phyloP scores from a whole-genome alignment of 352 stramenopile genomes.

The Peronospora belbahrii region DNA sequence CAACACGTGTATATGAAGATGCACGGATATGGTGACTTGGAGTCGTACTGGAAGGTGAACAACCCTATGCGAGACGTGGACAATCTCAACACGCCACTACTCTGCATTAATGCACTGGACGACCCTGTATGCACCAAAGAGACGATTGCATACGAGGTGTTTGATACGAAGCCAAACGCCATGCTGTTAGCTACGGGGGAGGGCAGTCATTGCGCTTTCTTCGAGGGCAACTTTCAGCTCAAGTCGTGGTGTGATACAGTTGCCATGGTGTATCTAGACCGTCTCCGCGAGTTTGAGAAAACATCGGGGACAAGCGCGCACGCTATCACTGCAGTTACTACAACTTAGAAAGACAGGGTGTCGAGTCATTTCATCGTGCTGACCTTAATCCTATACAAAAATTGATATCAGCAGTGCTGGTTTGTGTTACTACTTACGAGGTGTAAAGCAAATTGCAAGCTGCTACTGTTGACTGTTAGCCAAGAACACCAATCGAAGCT shows the following conservation, averaged over 20 bases:
- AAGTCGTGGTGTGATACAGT: conserved; percentile 59
- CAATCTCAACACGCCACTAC: conserved; percentile 45
- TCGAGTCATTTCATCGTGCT: background rate
- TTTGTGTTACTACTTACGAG: conserved; percentile 6
- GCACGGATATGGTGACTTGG: conserved; percentile 58
- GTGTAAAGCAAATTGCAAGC: conserved; percentile 37
- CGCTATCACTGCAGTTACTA: conserved; percentile 6
- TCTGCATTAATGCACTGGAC: conserved; percentile 73
- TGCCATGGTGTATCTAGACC: conserved; percentile 58
- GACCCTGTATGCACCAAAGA: conserved; percentile 73
- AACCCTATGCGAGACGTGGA: conserved; percentile 63
- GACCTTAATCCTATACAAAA: conserved; percentile 8
- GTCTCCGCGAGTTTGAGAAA: conserved; percentile 37
- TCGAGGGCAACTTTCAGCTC: conserved; percentile 44
- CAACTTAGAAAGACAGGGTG: conserved; percentile 11
- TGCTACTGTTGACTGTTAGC: conserved; percentile 33
- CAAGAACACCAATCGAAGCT: conserved; percentile 34
- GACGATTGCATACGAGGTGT: conserved; percentile 57
- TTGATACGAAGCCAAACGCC: conserved; percentile 36
- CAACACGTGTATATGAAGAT: conserved; percentile 75
- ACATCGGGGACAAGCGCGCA: background rate
- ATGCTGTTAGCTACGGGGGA: conserved; percentile 52
- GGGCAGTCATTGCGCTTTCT: conserved; percentile 75
- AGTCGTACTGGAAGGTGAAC: conserved; percentile 64
- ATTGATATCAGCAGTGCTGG: conserved; percentile 9